A percentile compares a stretch with the other conserved stretches of the same genome.
phyloP scores from a whole-genome alignment of 306 rosid genomes.

The Fragaria vesca region DNA sequence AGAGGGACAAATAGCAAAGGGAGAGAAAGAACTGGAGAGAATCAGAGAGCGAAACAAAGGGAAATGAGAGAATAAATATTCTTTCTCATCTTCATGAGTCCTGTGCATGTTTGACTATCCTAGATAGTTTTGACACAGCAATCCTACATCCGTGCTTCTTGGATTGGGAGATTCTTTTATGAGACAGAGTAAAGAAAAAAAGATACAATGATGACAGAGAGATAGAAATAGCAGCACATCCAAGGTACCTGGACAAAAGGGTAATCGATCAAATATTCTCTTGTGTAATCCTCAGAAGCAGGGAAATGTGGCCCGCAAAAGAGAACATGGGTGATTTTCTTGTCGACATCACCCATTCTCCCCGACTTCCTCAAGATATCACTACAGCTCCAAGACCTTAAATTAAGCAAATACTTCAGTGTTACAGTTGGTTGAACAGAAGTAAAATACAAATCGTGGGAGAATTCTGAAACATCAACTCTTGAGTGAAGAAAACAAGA shows the following conservation, averaged over 20 bases:
- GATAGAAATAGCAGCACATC: background rate
- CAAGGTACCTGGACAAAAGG: conserved; percentile 57
- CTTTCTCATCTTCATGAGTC: background rate
- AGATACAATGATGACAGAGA: background rate
- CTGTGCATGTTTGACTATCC: background rate
- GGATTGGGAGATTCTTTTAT: background rate
- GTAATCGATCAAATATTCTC: conserved; percentile 55
- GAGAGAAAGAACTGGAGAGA: background rate
- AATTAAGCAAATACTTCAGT: background rate
- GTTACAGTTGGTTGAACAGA: background rate
- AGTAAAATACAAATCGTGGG: background rate
- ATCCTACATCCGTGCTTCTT: background rate
- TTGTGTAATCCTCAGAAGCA: conserved; percentile 60
- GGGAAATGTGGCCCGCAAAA: conserved; percentile 72
- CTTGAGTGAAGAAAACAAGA: background rate
- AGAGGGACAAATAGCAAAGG: background rate
- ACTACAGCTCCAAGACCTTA: background rate
- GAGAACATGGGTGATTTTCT: conserved; percentile 52
- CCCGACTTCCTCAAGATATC: background rate
- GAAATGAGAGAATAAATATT: background rate
- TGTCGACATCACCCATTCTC: conserved; percentile 25
- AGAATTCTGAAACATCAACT: background rate
- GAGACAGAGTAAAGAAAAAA: background rate
- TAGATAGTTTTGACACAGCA: background rate
- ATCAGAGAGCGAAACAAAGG: background rate